Evolutionary conservation across 805 yeast genomes (phyloP).

Genomic region (Komagataella kurtzmanii): DNA sequence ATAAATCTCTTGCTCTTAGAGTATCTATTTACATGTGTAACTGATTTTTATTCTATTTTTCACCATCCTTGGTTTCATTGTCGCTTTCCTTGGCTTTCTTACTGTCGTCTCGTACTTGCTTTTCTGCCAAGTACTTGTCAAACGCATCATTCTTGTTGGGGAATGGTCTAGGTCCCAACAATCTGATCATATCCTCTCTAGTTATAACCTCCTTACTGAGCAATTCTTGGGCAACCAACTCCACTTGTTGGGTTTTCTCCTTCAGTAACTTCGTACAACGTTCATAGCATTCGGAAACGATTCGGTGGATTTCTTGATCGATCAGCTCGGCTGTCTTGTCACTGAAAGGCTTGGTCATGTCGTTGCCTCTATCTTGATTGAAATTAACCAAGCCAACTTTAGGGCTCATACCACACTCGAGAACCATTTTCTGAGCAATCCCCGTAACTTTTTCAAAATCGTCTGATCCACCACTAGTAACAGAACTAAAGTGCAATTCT

Average conservation of each 20-base stretch:
- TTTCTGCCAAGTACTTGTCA: constrained; percentile 40
- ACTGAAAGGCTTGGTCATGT: constrained; percentile 62
- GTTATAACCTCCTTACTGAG: constrained; percentile 81
- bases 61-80: background rate
- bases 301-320: constrained; percentile 71
- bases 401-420: constrained; percentile 81
- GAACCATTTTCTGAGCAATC: constrained; percentile 90
- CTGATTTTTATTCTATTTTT: background rate
- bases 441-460: constrained; percentile 93
- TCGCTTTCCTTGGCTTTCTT: background rate
- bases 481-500: constrained; percentile 83
- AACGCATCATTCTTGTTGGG: constrained; percentile 85
- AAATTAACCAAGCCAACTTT: constrained; percentile 77
- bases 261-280: constrained; percentile 56
- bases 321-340: constrained; percentile 74
- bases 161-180: constrained; percentile 87
- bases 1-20: constrained; percentile 11
- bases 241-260: constrained; percentile 66
- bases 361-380: constrained; percentile 45
- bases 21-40: background rate
- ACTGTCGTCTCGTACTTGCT: background rate
- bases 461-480: constrained; percentile 92
- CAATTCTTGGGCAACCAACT: constrained; percentile 76
- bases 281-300: constrained; percentile 63
- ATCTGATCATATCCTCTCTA: constrained; percentile 83